Percentiles rank a stretch among this genome's conserved stretches.
Evolutionary conservation across 2,329 filamentous ascomycete species (phyloP).

Genomic region (Gyromitra esculenta): DNA sequence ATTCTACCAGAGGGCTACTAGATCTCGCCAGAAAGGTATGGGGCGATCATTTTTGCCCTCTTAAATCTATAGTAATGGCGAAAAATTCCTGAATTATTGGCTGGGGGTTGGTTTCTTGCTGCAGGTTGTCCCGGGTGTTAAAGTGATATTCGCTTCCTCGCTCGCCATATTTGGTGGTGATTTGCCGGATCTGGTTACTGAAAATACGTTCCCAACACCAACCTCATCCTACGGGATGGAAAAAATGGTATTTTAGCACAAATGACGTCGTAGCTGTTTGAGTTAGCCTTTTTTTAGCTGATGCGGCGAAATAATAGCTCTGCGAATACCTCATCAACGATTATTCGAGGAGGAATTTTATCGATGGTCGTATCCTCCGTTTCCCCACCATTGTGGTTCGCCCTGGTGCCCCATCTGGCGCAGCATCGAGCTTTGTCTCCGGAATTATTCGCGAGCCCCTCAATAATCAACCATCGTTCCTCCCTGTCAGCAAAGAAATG

Average conservation of each 20-base stretch:
- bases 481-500: slow-evolving; percentile 66
- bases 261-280: not conserved
- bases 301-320: slow-evolving; percentile 58
- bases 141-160: slow-evolving; percentile 71
- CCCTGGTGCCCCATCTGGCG: slow-evolving; percentile 69
- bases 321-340: slow-evolving; percentile 72
- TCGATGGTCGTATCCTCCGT: slow-evolving; percentile 69
- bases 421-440: slow-evolving; percentile 71
- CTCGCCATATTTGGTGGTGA: slow-evolving; percentile 72
- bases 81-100: slow-evolving; percentile 59
- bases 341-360: slow-evolving; percentile 68
- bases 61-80: not conserved
- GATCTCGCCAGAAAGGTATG: slow-evolving; percentile 63
- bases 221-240: slow-evolving; percentile 72
- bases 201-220: slow-evolving; percentile 67
- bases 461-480: slow-evolving; percentile 66
- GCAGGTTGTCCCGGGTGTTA: slow-evolving; percentile 62
- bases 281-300: slow-evolving; percentile 5
- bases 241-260: slow-evolving; percentile 64
- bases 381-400: slow-evolving; percentile 72
- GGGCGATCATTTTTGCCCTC: not conserved
- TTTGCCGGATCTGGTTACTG: slow-evolving; percentile 66
- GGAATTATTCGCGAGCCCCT: slow-evolving; percentile 73
- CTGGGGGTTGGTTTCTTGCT: not conserved
- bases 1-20: slow-evolving; percentile 68